Base-by-base conservation (phyloP, 345 rosid genomes). In the Psidium friedrichsthalianum region DNA sequence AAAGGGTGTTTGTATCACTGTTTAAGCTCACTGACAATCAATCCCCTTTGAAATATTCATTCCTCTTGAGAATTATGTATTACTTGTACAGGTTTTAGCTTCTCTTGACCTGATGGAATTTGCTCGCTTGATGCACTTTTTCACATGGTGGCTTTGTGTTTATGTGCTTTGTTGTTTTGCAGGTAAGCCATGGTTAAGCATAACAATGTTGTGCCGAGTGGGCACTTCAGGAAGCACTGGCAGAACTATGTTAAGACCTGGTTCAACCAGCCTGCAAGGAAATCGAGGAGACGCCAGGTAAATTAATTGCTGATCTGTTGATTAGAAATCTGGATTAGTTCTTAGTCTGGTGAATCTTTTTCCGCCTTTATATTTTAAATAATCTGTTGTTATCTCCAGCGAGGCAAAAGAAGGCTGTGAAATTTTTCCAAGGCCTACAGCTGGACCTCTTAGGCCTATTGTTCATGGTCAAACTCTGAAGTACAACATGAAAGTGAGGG, bases 241-340 rank as follows among this genome's bases (percentile, higher is more conserved):
- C 96, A 94, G 56, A 94, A 94, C 91, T 89, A 90, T 90, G 96
- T 95, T 49, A 95, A 92, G 91, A 94, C 98, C 5, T 94, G 98
- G 98, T 94, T 95, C 85, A 94, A 95, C 88, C 98, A 95, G 82
- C 98, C 98, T 12, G 96, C 98, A 47, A 90, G 97, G 82, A 94
- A 94, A 87, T 89, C 93, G 25, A 89, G 98, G 25, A 91, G 98
- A 90, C 92, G 95, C 80, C 87, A 86, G 95, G 95, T 93, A 4
- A 44, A 57, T 56, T 15, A 49, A 11, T 58, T 40, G 25, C 29
- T n/a, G 6, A 80, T 55, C 24, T 74, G 32, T 51, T 44, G 86
- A 69, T 55, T 59, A 27, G 6, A 22, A 40, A 85, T 14, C 20
- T 36, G 27, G 7, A 36, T 47, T 42, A 47, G n/a, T 61, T 51